Evolutionary conservation across 352 stramenopile species (phyloP).

Genomic region (Globisporangium abappressorium): DNA sequence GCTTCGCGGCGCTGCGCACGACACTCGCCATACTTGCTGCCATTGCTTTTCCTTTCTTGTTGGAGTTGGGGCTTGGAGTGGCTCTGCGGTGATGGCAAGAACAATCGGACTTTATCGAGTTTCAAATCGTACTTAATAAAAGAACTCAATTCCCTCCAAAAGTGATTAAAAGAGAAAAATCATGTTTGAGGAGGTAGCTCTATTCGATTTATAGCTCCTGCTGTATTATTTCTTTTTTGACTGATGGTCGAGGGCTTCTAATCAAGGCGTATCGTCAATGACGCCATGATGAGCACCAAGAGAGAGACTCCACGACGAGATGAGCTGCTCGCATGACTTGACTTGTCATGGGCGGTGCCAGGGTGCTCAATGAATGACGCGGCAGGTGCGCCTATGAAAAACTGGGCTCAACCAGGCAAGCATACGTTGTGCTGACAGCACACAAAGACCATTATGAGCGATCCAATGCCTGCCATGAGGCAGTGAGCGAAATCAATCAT

Average conservation of each 20-base stretch:
- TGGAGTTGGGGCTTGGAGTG: conserved; percentile 2
- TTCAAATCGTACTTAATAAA: background rate
- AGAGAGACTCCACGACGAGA: no score
- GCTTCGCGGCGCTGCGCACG: conserved; percentile 34
- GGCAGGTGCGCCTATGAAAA: background rate
- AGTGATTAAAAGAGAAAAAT: background rate
- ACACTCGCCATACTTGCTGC: conserved; percentile 12
- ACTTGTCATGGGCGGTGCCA: no score
- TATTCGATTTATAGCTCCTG: background rate
- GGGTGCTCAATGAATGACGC: background rate
- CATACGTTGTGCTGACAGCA: background rate
- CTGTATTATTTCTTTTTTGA: background rate
- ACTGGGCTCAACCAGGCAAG: background rate
- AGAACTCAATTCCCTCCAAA: background rate
- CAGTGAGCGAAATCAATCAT: background rate
- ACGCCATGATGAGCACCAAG: background rate
- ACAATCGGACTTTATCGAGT: conserved; percentile 12
- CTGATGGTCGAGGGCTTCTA: background rate
- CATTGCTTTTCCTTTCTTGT: conserved; percentile 18
- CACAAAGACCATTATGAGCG: background rate
- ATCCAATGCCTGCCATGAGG: background rate
- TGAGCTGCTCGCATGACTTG: background rate
- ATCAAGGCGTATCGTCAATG: background rate
- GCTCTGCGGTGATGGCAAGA: background rate
- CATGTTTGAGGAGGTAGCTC: background rate